phyloP scores from a whole-genome alignment of 1,284 basidiomycete genomes.

The Cystobasidiaceae sp. region DNA sequence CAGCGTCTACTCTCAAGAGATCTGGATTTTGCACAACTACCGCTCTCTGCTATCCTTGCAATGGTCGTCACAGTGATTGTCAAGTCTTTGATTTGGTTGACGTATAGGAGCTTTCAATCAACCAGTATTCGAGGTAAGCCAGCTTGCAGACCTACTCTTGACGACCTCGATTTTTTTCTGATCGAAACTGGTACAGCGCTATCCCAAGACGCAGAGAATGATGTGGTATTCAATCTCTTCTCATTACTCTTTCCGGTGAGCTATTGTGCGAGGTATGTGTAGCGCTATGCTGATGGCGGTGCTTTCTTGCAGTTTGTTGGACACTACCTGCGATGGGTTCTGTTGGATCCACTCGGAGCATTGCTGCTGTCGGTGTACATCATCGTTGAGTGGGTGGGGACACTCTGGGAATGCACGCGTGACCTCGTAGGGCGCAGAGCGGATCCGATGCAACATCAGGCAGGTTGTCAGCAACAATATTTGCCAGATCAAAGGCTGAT shows the following conservation, averaged over 20 bases:
- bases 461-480: constrained; percentile 40
- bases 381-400: constrained; percentile 49
- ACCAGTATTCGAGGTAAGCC: constrained; percentile 41
- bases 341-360: constrained; percentile 52
- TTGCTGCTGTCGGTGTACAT: constrained; percentile 50
- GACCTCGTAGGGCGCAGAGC: constrained; percentile 45
- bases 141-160: not conserved
- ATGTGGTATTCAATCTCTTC: constrained; percentile 54
- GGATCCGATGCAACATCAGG: constrained; percentile 40
- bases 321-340: constrained; percentile 41
- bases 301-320: constrained; percentile 44
- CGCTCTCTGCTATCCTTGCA: constrained; percentile 43
- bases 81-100: constrained; percentile 52
- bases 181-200: constrained; percentile 41
- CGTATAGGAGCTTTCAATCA: constrained; percentile 47
- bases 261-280: not conserved
- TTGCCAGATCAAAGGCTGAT: constrained; percentile 43
- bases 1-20: constrained; percentile 46
- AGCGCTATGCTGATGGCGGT: constrained; percentile 9
- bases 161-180: not conserved
- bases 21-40: constrained; percentile 44
- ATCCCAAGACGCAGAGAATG: constrained; percentile 54
- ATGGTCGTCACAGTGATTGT: constrained; percentile 56
- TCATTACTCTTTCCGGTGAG: constrained; percentile 54
- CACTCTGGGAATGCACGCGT: constrained; percentile 49